Conservation (phyloP, 2,329 filamentous ascomycete genomes). For the Colletotrichum gigasporum region DNA sequence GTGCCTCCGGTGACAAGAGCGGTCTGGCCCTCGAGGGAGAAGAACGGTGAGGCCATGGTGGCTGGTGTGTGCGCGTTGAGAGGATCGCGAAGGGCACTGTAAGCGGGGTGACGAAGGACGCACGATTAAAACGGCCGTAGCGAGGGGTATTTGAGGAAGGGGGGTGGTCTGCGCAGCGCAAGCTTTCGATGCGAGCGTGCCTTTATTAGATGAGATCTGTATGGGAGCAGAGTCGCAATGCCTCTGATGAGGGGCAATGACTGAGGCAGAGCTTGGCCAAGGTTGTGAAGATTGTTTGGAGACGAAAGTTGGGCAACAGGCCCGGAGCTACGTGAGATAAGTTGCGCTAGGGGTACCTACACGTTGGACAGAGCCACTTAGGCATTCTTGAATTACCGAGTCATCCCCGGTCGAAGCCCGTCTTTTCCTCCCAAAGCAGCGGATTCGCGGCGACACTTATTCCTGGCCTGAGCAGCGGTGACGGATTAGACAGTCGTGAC, state of each 20-base stretch:
- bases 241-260: not conserved
- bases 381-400: not conserved
- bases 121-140: not conserved
- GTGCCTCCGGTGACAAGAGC: slow-evolving; percentile 67
- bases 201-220: slow-evolving; percentile 3
- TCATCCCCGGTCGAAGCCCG: not conserved
- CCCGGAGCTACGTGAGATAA: too few relatives aligned
- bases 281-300: slow-evolving; percentile 1
- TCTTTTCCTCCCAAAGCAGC: not conserved
- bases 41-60: slow-evolving; percentile 51
- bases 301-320: not conserved
- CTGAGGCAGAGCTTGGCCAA: not conserved
- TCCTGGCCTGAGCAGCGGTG: not conserved
- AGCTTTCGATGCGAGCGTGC: not conserved
- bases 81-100: too few relatives aligned
- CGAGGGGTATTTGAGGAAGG: slow-evolving; percentile 2
- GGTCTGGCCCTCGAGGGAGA: slow-evolving; percentile 65
- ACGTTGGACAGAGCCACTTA: too few relatives aligned
- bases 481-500: not conserved
- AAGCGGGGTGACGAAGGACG: too few relatives aligned
- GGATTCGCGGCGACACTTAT: not conserved
- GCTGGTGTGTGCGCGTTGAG: not conserved
- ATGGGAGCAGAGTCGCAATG: not conserved
- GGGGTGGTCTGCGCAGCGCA: not conserved
- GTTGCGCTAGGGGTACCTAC: too few relatives aligned